phyloP scores from a whole-genome alignment of 2,329 filamentous ascomycete species.

The Colletotrichum sp. region DNA sequence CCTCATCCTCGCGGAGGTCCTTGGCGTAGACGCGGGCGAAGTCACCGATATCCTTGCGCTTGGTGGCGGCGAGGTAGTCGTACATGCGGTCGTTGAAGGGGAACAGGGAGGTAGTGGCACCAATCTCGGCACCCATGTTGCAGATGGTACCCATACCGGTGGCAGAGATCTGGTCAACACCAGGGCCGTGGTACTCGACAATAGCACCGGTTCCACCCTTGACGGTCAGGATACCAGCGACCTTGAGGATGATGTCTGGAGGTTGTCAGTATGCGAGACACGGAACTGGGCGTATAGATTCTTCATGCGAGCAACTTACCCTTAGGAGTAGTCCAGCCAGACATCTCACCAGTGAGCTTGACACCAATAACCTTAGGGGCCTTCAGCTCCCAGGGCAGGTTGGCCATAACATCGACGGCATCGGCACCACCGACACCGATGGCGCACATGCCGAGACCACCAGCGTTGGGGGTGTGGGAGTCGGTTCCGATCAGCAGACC shows the following conservation, averaged over 20 bases:
- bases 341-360: constrained; percentile 87
- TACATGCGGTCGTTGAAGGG: constrained; percentile 98
- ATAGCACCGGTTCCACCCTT: constrained; percentile 97
- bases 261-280: not conserved
- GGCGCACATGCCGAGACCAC: constrained; percentile 92
- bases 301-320: constrained; percentile 56
- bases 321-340: constrained; percentile 93
- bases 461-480: constrained; percentile 96
- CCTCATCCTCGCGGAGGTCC: constrained; percentile 86
- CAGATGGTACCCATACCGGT: constrained; percentile 89
- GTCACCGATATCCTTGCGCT: constrained; percentile 88
- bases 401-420: constrained; percentile 97
- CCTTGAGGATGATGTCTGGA: constrained; percentile 92
- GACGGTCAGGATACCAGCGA: constrained; percentile 94
- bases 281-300: not conserved
- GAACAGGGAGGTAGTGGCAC: constrained; percentile 92
- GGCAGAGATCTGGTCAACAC: constrained; percentile 74
- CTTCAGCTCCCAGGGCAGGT: constrained; percentile 97
- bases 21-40: constrained; percentile 84
- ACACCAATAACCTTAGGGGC: constrained; percentile 97
- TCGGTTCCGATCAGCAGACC: constrained; percentile 97
- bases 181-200: constrained; percentile 76
- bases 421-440: constrained; percentile 99
- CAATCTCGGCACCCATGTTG: constrained; percentile 77
- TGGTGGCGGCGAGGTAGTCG: constrained; percentile 91